Evolutionary conservation across 148 eudicot genomes (phyloP).

Genomic region (Rhododendron simsii): DNA sequence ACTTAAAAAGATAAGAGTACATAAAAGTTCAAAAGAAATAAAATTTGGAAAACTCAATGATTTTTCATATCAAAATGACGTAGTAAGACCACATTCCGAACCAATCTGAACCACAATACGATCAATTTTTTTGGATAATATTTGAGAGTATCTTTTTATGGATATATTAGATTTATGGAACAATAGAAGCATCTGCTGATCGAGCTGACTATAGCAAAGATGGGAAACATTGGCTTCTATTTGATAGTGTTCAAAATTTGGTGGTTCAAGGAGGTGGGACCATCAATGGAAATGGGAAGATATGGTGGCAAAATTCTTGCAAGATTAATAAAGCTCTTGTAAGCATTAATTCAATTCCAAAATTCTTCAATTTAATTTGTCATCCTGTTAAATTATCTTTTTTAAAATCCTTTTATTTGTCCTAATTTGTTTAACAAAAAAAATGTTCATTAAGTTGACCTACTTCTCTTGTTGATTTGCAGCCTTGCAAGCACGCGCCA

Average conservation of each 20-base stretch:
- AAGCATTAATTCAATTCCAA: constrained; percentile 1
- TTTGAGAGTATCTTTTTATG: background rate
- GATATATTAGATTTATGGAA: constrained; percentile 49
- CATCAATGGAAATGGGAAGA: constrained; percentile 63
- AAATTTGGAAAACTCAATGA: background rate
- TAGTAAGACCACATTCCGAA: too few species aligned
- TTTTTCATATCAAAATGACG: background rate
- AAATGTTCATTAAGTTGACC: background rate
- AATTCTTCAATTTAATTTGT: background rate
- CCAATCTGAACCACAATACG: background rate
- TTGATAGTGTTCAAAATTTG: constrained; percentile 35
- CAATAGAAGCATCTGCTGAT: constrained; percentile 44
- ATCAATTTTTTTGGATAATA: background rate
- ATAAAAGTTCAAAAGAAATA: background rate
- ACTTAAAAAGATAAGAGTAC: background rate
- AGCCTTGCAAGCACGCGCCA: constrained; percentile 83
- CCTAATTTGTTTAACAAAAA: background rate
- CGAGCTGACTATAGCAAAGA: constrained; percentile 41
- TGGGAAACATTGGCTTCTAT: constrained; percentile 45
- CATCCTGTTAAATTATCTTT: background rate
- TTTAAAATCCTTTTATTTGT: background rate
- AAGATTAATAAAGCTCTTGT: constrained; percentile 51
- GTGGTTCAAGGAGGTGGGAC: constrained; percentile 55
- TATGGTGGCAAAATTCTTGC: constrained; percentile 88
- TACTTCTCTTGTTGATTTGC: constrained; percentile 15